phyloP scores from a whole-genome alignment of 2,329 filamentous ascomycete species.

The Lasiodiplodia citricola region DNA sequence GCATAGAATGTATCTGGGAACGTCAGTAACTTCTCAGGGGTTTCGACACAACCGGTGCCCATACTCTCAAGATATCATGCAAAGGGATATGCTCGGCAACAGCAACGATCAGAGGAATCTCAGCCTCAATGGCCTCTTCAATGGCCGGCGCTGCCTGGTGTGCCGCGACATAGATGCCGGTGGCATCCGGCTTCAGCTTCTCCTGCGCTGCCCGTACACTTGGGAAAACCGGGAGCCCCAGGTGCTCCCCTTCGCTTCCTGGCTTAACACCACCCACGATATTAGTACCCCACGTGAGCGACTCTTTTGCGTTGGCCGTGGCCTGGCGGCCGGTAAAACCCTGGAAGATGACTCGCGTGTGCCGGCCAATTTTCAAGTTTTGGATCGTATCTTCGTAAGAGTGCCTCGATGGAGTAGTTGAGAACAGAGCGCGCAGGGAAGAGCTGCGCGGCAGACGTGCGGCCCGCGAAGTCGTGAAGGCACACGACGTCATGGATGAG shows the following conservation, averaged over 20 bases:
- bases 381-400: slow-evolving; percentile 66
- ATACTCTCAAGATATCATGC: slow-evolving; percentile 75
- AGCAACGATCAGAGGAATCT: slow-evolving; percentile 77
- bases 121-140: slow-evolving; percentile 78
- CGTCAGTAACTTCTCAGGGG: slow-evolving; percentile 24
- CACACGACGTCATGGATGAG: slow-evolving; percentile 8
- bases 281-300: slow-evolving; percentile 77
- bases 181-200: slow-evolving; percentile 74
- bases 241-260: slow-evolving; percentile 68
- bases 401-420: slow-evolving; percentile 38
- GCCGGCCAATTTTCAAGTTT: slow-evolving; percentile 69
- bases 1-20: slow-evolving; percentile 67
- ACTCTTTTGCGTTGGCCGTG: slow-evolving; percentile 77
- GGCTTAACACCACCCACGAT: slow-evolving; percentile 81
- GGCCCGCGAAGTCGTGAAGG: neutral
- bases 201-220: slow-evolving; percentile 72
- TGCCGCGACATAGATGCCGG: slow-evolving; percentile 81
- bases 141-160: slow-evolving; percentile 74
- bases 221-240: slow-evolving; percentile 74
- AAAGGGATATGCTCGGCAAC: slow-evolving; percentile 82
- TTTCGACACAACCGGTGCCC: slow-evolving; percentile 30
- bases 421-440: slow-evolving; percentile 32
- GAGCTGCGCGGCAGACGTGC: neutral
- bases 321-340: slow-evolving; percentile 73
- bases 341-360: slow-evolving; percentile 73